phyloP scores from a whole-genome alignment of 83 land plant genomes.

The Picea mariana region DNA sequence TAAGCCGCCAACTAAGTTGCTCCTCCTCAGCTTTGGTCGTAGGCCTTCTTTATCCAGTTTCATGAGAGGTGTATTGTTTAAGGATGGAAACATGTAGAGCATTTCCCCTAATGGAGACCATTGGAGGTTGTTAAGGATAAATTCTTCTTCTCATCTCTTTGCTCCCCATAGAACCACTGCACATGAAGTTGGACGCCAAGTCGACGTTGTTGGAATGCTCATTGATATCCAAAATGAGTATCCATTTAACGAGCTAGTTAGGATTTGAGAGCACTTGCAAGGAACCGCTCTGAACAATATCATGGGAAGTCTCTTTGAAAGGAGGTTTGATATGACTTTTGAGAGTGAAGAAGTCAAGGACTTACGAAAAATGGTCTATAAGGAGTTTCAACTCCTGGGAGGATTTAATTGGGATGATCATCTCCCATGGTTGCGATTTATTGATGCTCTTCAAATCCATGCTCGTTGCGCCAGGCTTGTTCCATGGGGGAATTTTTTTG shows the following conservation, averaged over 20 bases:
- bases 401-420: too few relatives aligned
- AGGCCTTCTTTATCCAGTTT: too few relatives aligned
- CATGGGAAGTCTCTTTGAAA: conserved; percentile 51
- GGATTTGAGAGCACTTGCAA: conserved; percentile 43
- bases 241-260: conserved; percentile 20
- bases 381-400: too few relatives aligned
- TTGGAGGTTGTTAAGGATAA: conserved; percentile 68
- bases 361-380: too few relatives aligned
- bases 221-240: conserved; percentile 25
- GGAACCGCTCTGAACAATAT: conserved; percentile 56
- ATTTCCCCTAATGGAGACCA: conserved; percentile 55
- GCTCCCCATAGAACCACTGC: conserved; percentile 60
- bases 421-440: too few relatives aligned
- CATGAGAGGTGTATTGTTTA: too few relatives aligned
- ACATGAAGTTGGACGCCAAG: conserved; percentile 44
- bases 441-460: too few relatives aligned
- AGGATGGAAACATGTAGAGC: too few relatives aligned
- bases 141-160: conserved; percentile 68
- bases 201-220: conserved; percentile 39
- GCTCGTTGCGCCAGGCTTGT: too few relatives aligned
- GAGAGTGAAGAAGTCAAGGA: conserved; percentile 18
- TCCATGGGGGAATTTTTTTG: too few relatives aligned
- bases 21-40: too few relatives aligned
- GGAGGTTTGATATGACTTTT: neutral
- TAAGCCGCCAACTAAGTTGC: too few relatives aligned